phyloP scores from a whole-genome alignment of 805 yeast genomes.

The Aciculoconidium aculeatum region DNA sequence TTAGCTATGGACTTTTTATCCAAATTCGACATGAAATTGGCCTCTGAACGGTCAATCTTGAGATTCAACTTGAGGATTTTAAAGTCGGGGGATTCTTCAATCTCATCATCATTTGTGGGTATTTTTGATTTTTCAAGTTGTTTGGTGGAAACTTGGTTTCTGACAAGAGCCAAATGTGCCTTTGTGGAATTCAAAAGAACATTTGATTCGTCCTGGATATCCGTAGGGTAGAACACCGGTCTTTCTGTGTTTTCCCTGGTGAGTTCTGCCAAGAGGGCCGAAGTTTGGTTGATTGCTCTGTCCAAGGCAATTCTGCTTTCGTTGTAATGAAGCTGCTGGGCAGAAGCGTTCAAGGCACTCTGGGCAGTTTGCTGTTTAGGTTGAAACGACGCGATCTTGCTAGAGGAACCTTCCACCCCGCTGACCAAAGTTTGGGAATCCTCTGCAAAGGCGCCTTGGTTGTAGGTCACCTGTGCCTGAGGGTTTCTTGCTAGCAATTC shows the following conservation, averaged over 20 bases:
- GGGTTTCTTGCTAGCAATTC: conserved; percentile 6
- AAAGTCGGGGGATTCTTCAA: conserved; percentile 35
- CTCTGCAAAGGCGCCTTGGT: conserved; percentile 2
- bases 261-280: conserved; percentile 46
- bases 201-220: conserved; percentile 24
- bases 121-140: conserved; percentile 14
- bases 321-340: conserved; percentile 73
- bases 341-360: conserved; percentile 40
- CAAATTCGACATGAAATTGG: conserved; percentile 45
- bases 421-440: conserved; percentile 6
- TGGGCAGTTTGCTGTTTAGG: conserved; percentile 1
- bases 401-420: conserved; percentile 5
- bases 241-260: conserved; percentile 51
- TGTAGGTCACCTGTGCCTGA: conserved; percentile 5
- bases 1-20: conserved; percentile 67
- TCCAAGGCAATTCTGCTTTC: conserved; percentile 62
- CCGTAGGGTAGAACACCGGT: conserved; percentile 60
- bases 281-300: conserved; percentile 50
- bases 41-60: conserved; percentile 37
- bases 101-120: conserved; percentile 9
- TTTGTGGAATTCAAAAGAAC: conserved; percentile 41
- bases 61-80: conserved; percentile 59
- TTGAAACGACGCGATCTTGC: conserved; percentile 2
- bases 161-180: conserved; percentile 49
- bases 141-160: conserved; percentile 25